These are phyloP conservation scores for Suillus subalutaceus DNA, from an alignment of 768 basidiomycete genomes.

Conservation along the genomic window DNA sequence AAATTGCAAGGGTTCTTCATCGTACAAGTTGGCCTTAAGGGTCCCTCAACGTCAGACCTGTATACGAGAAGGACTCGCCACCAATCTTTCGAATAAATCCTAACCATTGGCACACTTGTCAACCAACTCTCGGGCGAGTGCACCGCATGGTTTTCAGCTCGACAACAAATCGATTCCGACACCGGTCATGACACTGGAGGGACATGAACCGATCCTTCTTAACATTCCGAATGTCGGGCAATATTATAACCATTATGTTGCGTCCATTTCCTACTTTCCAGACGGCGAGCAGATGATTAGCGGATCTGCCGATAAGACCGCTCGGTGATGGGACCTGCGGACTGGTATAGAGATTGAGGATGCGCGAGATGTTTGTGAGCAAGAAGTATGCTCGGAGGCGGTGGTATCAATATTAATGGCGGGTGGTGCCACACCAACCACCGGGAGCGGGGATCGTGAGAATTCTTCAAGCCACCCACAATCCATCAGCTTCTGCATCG, in stretches of 20 bases:
- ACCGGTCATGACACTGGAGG: neutral
- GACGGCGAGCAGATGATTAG: conserved; percentile 7
- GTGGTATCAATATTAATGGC: too few relatives aligned
- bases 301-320: conserved; percentile 13
- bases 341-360: neutral
- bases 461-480: neutral
- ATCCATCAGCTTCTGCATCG: neutral
- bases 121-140: neutral
- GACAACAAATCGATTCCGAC: neutral
- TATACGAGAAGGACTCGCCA: neutral
- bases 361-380: neutral
- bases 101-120: neutral
- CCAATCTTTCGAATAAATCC: neutral
- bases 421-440: too few relatives aligned
- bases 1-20: too few relatives aligned
- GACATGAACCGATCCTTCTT: neutral
- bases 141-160: neutral
- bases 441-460: neutral
- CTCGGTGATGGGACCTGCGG: neutral
- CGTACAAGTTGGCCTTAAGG: neutral
- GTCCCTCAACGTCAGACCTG: neutral
- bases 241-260: neutral
- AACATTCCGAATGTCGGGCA: neutral
- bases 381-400: too few relatives aligned
- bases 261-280: conserved; percentile 5